Evolutionary conservation across 2,329 filamentous ascomycete species (phyloP), one percentile per base, ranked within the genome.

Genomic region (Neofusicoccum umdonicola): DNA sequence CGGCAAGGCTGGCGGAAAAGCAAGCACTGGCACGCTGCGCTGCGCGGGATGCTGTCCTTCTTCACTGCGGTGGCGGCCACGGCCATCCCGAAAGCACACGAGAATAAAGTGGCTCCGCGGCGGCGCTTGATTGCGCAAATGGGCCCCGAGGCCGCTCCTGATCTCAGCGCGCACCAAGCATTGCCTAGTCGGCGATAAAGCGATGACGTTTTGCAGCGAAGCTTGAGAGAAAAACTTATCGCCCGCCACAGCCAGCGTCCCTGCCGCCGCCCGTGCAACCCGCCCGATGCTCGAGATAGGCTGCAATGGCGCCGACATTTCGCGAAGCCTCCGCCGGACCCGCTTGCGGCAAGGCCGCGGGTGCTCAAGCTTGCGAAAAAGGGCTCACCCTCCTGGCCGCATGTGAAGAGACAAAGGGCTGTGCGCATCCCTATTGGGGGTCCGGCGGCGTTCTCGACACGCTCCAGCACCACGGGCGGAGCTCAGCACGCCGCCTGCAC

Each of bases 171-270:
- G 50, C 34, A 37, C 50, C 34, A 58, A 42, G 54, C 52, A 56
- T 27, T 31, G 52, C 52, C 52, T 37, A 41, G 52, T 15, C 54
- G 39, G 54, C 54, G 54, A 58, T 47, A 60, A 31, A 60, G 58
- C 35, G 58, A 62, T 62, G 58, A 62, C 58, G 58, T 62, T 51
- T 22, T 4, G 34, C 34, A 51, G n/a, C 44, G 31, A 60, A 47
- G 56, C 56, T 60, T 60, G 56, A 47, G 42, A 50, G 57, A 62
- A 62, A 62, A 62, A 62, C 58, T 51, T 62, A 62, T 62, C 58
- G 37, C 41, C 58, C 58, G 58, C 58, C 58, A 62, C 57, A 61
- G 45, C 44, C 22, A 45, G 54, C 31, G 48, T 31, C 13, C 48
- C 34, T 35, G 22, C 41, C n/a, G 41, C 41, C 41, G 54, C 54